phyloP scores from a whole-genome alignment of 305 asterid species.

The Fraxinus xanthoxyloides region DNA sequence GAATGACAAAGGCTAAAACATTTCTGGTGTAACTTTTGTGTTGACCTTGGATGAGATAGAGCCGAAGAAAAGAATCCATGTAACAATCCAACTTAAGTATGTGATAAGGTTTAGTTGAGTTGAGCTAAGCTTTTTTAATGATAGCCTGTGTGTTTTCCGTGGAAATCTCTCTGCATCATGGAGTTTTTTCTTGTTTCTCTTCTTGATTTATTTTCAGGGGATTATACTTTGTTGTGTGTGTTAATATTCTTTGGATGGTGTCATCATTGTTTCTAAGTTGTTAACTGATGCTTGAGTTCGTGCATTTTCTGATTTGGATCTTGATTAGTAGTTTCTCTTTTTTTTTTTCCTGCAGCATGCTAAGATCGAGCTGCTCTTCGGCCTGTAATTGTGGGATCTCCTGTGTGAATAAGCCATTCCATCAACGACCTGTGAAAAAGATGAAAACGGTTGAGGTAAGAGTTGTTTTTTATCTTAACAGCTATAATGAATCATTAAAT shows the following conservation, averaged over 20 bases:
- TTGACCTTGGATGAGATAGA: background rate
- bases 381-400: conserved; percentile 84
- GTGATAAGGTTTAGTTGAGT: background rate
- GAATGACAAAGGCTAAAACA: background rate
- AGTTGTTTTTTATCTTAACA: conserved; percentile 12
- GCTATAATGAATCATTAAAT: background rate
- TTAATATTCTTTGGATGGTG: conserved; percentile 16
- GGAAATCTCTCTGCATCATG: background rate
- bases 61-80: background rate
- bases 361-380: conserved; percentile 86
- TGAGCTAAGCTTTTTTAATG: background rate
- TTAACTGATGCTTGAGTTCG: conserved; percentile 14
- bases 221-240: conserved; percentile 10
- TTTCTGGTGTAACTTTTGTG: background rate
- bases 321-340: conserved; percentile 21
- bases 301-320: background rate
- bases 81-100: background rate
- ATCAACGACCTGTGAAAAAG: conserved; percentile 83
- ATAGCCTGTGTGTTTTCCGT: background rate
- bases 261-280: background rate
- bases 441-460: conserved; percentile 81
- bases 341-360: conserved; percentile 57
- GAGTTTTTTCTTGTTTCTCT: background rate
- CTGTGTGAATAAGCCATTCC: conserved; percentile 90
- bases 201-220: conserved; percentile 3